phyloP scores from a whole-genome alignment of 148 eudicot genomes.

The Linanthus parryae region DNA sequence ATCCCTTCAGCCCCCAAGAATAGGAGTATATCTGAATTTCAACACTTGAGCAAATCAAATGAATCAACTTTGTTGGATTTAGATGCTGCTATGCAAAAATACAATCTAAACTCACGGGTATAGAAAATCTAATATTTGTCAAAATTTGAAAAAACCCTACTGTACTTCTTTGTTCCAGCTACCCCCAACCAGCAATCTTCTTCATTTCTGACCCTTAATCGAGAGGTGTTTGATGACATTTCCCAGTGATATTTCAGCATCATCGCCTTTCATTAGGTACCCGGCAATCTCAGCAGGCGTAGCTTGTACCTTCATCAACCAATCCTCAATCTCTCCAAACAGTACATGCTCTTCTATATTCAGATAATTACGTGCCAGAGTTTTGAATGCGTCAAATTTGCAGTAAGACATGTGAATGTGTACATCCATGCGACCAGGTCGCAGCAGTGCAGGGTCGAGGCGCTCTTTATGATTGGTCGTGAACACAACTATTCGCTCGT shows the following conservation, averaged over 20 bases:
- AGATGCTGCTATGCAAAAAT: no score
- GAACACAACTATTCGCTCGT: constrained; percentile 39
- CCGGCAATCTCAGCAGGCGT: constrained; percentile 50
- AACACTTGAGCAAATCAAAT: no score
- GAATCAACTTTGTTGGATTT: no score
- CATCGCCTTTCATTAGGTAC: constrained; percentile 35
- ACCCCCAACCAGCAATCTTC: no score
- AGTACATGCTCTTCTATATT: constrained; percentile 18
- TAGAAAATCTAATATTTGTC: no score
- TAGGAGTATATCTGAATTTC: no score
- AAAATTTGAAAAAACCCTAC: no score
- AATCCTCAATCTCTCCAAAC: constrained; percentile 14
- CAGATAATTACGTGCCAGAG: constrained; percentile 31
- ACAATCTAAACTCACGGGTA: no score
- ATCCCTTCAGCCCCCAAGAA: no score
- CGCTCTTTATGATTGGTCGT: constrained; percentile 50
- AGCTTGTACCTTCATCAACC: constrained; percentile 19
- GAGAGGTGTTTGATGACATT: constrained; percentile 19
- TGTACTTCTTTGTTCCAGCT: no score
- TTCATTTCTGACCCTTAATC: no score
- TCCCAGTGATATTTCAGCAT: constrained; percentile 18
- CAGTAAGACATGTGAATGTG: constrained; percentile 50
- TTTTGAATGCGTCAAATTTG: constrained; percentile 31
- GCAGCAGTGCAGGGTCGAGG: constrained; percentile 39
- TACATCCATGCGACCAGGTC: constrained; percentile 52